These are phyloP conservation scores for Isatis tinctoria DNA, from an alignment of 345 rosid species.

Conservation along the genomic window DNA sequence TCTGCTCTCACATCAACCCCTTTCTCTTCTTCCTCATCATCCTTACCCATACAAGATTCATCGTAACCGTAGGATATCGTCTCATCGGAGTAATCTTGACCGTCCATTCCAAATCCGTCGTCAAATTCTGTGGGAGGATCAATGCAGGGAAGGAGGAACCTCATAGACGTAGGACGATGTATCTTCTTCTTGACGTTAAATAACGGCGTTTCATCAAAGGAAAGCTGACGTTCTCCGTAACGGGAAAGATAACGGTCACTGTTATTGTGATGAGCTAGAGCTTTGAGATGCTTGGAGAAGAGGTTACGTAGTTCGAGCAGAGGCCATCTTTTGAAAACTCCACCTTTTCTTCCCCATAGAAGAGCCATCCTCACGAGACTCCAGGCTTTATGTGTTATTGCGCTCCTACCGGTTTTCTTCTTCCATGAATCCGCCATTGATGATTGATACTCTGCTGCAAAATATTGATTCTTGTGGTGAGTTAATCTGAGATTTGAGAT, in stretches of 20 bases:
- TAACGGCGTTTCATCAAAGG: slow-evolving; percentile 80
- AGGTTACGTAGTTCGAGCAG: slow-evolving; percentile 45
- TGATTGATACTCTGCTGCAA: not conserved
- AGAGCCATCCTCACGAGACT: slow-evolving; percentile 49
- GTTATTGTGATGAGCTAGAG: slow-evolving; percentile 27
- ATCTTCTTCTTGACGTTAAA: slow-evolving; percentile 56
- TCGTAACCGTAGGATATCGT: slow-evolving; percentile 23
- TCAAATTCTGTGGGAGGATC: slow-evolving; percentile 51
- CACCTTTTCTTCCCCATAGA: slow-evolving; percentile 74
- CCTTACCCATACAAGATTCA: slow-evolving; percentile 4
- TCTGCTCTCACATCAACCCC: slow-evolving; percentile 83
- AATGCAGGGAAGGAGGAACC: slow-evolving; percentile 73
- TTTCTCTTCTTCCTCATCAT: slow-evolving; percentile 45
- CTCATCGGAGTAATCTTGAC: slow-evolving; percentile 20
- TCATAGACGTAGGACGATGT: slow-evolving; percentile 58
- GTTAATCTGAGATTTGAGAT: not conserved
- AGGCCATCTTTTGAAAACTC: slow-evolving; percentile 50
- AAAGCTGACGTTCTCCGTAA: slow-evolving; percentile 67
- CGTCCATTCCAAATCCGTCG: slow-evolving; percentile 37
- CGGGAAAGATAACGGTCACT: slow-evolving; percentile 24
- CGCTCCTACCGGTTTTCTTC: slow-evolving; percentile 25
- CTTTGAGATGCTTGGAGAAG: slow-evolving; percentile 52
- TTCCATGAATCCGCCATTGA: slow-evolving; percentile 25
- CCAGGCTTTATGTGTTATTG: slow-evolving; percentile 43
- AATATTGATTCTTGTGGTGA: slow-evolving; percentile 4